Evolutionary conservation across 2,329 filamentous ascomycete genomes (phyloP), one percentile per base, ranked within the genome.

Genomic region (Penicillium sp.): DNA sequence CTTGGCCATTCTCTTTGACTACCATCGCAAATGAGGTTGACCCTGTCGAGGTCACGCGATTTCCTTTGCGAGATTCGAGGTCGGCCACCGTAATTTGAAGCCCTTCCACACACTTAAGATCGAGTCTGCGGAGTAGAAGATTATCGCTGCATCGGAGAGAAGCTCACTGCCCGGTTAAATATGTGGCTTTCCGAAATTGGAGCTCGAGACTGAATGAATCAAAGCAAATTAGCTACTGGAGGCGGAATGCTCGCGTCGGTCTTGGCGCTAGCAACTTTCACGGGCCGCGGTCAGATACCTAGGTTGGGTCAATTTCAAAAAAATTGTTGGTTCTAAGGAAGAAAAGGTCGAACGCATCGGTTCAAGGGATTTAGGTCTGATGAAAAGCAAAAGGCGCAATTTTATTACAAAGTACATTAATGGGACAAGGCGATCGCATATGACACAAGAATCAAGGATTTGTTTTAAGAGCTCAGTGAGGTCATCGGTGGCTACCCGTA

Each of bases 1-100:
- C 61, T 55, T 67, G 60, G 19, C 67, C 71, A 59, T 70, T 72
- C 47, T 70, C 66, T 49, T 61, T 38, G 40, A 61, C 60, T 48
- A 60, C 62, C 66, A 72, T 70, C 46, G 52, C 71, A 53, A 52
- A 40, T 61, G 52, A 57, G 48, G 48, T 34, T 57, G 52, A 57
- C 58, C 49, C 23, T 53, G 41, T 53, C 44, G 52, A 60, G 59
- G 51, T 48, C 45, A 45, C 50, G 41, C 45, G 47, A 54, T 56
- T 25, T 40, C 41, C 53, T 53, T 52, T 52, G 50, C 40, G 40
- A 49, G 40, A 48, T 50, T 50, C 40, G 27, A 50, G 27, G 49
- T 57, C 34, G 53, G 48, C 53, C 47, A n/a, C 41, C 40, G 40
- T 45, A 46, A n/a, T 51, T 45, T 33, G 39, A 34, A 33, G 13